These are phyloP conservation scores for Gloeophyllum trabeum DNA, from an alignment of 768 basidiomycete species.

Conservation along the genomic window DNA sequence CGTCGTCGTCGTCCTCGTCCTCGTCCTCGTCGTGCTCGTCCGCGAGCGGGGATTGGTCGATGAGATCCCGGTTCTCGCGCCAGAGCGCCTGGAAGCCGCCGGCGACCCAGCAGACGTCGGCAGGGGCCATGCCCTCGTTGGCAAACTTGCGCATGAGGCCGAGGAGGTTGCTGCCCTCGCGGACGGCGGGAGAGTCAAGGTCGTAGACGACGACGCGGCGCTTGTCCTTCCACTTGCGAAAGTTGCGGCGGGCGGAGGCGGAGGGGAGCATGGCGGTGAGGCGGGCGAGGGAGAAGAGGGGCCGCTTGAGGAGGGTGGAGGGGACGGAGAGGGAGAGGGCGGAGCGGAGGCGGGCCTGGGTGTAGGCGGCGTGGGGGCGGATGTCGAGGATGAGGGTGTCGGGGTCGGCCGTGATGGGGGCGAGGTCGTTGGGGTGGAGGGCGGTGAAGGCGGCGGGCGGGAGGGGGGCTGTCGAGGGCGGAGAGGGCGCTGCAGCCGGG, in stretches of 20 bases:
- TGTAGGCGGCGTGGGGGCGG: slow-evolving; percentile 68
- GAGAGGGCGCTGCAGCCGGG: slow-evolving; percentile 6
- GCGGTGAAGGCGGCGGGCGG: slow-evolving; percentile 10
- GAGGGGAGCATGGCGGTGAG: slow-evolving; percentile 76
- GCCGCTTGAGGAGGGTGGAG: slow-evolving; percentile 88
- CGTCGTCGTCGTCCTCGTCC: slow-evolving; percentile 18
- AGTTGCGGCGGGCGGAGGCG: slow-evolving; percentile 39
- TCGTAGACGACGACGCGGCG: slow-evolving; percentile 76
- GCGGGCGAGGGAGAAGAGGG: slow-evolving; percentile 70
- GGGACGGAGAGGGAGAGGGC: slow-evolving; percentile 87
- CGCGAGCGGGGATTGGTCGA: slow-evolving; percentile 36
- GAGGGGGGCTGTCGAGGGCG: slow-evolving; percentile 1
- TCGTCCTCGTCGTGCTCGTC: slow-evolving; percentile 41
- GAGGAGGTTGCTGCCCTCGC: slow-evolving; percentile 55
- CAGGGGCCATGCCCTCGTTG: slow-evolving; percentile 36
- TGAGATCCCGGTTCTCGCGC: slow-evolving; percentile 36
- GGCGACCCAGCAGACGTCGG: slow-evolving; percentile 58
- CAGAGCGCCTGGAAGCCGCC: slow-evolving; percentile 76
- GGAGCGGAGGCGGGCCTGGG: slow-evolving; percentile 48
- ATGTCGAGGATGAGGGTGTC: slow-evolving; percentile 73
- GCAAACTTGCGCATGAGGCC: slow-evolving; percentile 72
- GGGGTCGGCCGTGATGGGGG: slow-evolving; percentile 20
- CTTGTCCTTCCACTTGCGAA: slow-evolving; percentile 47
- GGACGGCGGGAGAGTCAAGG: slow-evolving; percentile 53
- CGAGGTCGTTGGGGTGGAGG: slow-evolving; percentile 17